Evolutionary conservation across 177 flowering plant genomes (phyloP), one percentile per base, ranked within the genome.

Genomic region (Vitis hybrid): DNA sequence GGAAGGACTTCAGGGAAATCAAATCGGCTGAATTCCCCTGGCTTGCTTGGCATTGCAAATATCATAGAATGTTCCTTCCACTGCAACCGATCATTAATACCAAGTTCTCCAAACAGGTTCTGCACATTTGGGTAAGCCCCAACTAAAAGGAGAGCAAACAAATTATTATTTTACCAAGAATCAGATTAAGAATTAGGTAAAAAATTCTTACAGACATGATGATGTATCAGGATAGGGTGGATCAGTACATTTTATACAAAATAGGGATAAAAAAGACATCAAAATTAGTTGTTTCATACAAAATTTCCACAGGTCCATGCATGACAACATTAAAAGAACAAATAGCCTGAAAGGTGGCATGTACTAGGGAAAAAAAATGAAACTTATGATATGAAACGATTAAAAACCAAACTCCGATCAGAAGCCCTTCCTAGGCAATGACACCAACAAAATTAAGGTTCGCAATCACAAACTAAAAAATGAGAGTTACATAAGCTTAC

Each of bases 61-160:
- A 90, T 88, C 94, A 90, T 90, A 4, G 94, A 88, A 69, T 90
- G 94, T 81, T 88, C 94, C 80, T 88, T 90, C 94, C 94, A 90
- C 72, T 88, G 94, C 81, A 90, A 69, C 51, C 92, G 84, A 72
- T 90, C 94, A 74, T 84, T 85, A 55, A 90, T 90, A 22, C 88
- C 90, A 73, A 88, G 87, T 69, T 90, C 94, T 62, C 90, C 88
- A 78, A 90, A 88, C 69, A 90, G 79, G 78, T 86, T 90, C 72
- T 90, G 94, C 3, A 90, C 48, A 78, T 90, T 90, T 61, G 94
- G 94, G 76, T 90, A 90, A 31, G 94, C 94, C 77, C 94, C 94
- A 82, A 88, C 92, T 90, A 12, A 54, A 52, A 29, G 11, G 55
- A 45, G 45, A 39, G 10, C 45, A 71, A 59, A 69, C 9, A 66